phyloP scores from a whole-genome alignment of 805 yeast species.

The Pichia heedii region DNA sequence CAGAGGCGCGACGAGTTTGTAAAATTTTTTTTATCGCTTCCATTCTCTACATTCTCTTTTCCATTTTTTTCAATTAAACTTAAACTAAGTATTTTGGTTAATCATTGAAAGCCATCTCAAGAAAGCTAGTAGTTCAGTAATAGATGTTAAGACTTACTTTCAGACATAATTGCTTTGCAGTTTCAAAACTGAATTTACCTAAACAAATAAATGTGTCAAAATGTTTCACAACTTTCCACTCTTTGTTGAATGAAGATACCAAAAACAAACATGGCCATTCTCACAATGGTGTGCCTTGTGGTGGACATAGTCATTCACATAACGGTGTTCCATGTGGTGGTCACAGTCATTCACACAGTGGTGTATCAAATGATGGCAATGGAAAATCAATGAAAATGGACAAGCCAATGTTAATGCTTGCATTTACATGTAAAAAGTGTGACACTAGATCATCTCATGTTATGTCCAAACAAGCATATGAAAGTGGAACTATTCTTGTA shows the following conservation, averaged over 20 bases:
- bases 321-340: background rate
- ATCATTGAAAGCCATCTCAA: too few species aligned
- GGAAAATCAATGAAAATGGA: slow-evolving; percentile 39
- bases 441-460: slow-evolving; percentile 75
- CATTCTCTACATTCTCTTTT: too few species aligned
- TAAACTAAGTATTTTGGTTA: too few species aligned
- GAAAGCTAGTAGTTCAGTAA: too few species aligned
- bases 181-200: background rate
- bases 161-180: background rate
- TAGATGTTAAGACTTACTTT: background rate
- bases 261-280: slow-evolving; percentile 5
- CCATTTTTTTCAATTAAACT: too few species aligned
- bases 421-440: slow-evolving; percentile 89
- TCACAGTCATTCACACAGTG: slow-evolving; percentile 2
- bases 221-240: background rate
- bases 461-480: slow-evolving; percentile 89
- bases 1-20: too few species aligned
- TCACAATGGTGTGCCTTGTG: slow-evolving; percentile 10
- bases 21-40: too few species aligned
- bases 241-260: background rate
- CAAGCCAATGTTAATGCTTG: slow-evolving; percentile 74
- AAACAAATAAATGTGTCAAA: background rate
- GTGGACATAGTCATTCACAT: slow-evolving; percentile 9
- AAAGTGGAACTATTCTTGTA: slow-evolving; percentile 75
- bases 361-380: background rate